Percentiles rank a stretch among this genome's conserved stretches.
These are phyloP conservation scores for Cordia subcordata DNA, from an alignment of 257 asterid genomes.

Conservation along the genomic window DNA sequence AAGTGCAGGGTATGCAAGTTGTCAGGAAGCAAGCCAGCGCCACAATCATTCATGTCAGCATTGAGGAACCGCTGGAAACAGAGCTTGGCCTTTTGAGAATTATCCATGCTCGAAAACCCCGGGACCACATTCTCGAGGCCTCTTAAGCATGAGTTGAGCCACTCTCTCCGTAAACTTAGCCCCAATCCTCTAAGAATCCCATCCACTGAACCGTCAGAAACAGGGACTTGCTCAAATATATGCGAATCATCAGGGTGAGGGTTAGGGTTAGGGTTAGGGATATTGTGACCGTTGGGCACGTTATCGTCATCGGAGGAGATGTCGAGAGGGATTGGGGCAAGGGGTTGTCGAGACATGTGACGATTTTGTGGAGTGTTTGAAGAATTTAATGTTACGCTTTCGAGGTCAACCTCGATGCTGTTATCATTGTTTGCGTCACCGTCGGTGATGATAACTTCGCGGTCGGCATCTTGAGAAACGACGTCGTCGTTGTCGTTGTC, in stretches of 20 bases:
- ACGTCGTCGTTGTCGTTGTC: not conserved
- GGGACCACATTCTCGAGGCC: conserved; percentile 41
- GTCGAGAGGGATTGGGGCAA: conserved; percentile 35
- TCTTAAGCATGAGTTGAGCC: conserved; percentile 68
- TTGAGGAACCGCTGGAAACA: conserved; percentile 67
- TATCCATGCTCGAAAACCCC: conserved; percentile 51
- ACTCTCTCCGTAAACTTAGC: conserved; percentile 49
- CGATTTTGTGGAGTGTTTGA: conserved; percentile 34
- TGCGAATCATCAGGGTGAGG: not conserved
- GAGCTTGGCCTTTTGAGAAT: conserved; percentile 61
- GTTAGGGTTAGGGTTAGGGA: not conserved
- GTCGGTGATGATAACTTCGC: not conserved
- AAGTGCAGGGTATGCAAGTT: conserved; percentile 50
- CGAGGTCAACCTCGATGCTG: not conserved
- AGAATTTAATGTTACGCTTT: not conserved
- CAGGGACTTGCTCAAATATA: conserved; percentile 16
- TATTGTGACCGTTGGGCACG: too few species aligned
- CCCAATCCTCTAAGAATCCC: conserved; percentile 52
- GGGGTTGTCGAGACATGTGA: conserved; percentile 19
- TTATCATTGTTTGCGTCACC: not conserved
- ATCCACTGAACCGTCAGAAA: conserved; percentile 43
- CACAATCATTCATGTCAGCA: conserved; percentile 77
- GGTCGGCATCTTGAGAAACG: not conserved
- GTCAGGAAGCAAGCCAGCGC: conserved; percentile 74
- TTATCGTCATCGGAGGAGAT: conserved; percentile 45